phyloP scores from a whole-genome alignment of 2,329 filamentous ascomycete species.

The Aureobasidium sp. region DNA sequence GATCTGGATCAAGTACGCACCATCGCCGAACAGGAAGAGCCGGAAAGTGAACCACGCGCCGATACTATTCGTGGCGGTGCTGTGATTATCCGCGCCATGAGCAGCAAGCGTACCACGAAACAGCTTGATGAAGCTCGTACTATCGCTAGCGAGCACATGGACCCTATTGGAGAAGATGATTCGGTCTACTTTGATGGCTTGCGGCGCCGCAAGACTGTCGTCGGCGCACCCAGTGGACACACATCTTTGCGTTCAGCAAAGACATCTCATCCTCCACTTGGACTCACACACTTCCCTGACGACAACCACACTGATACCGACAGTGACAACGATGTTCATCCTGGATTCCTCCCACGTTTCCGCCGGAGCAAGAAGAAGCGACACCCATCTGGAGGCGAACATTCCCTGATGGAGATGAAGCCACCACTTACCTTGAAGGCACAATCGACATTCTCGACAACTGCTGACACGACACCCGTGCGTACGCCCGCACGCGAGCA shows the following conservation, averaged over 20 bases:
- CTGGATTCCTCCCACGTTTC: slow-evolving; percentile 35
- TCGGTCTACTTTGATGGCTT: slow-evolving; percentile 88
- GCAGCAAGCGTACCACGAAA: slow-evolving; percentile 65
- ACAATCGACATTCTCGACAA: neutral
- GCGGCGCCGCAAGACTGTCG: slow-evolving; percentile 60
- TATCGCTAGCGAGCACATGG: slow-evolving; percentile 74
- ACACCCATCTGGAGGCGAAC: slow-evolving; percentile 24
- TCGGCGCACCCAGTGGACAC: slow-evolving; percentile 39
- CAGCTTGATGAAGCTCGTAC: slow-evolving; percentile 73
- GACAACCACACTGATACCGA: slow-evolving; percentile 47
- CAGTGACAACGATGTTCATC: slow-evolving; percentile 34
- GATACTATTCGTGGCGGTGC: slow-evolving; percentile 90
- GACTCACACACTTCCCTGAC: slow-evolving; percentile 78
- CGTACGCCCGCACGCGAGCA: slow-evolving; percentile 32
- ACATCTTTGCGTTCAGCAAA: slow-evolving; percentile 41
- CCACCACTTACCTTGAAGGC: slow-evolving; percentile 2
- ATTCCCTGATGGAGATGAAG: slow-evolving; percentile 21
- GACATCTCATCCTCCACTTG: slow-evolving; percentile 66
- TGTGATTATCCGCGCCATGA: slow-evolving; percentile 79
- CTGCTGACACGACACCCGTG: slow-evolving; percentile 9
- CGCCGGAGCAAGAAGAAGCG: slow-evolving; percentile 22
- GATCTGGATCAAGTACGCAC: slow-evolving; percentile 93
- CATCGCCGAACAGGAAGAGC: slow-evolving; percentile 88
- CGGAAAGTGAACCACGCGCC: slow-evolving; percentile 93
- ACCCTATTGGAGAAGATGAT: slow-evolving; percentile 71